Percentiles rank a stretch among this genome's conserved stretches.
Conservation (phyloP, 2,329 filamentous ascomycete genomes). For the Ustulina deusta region DNA sequence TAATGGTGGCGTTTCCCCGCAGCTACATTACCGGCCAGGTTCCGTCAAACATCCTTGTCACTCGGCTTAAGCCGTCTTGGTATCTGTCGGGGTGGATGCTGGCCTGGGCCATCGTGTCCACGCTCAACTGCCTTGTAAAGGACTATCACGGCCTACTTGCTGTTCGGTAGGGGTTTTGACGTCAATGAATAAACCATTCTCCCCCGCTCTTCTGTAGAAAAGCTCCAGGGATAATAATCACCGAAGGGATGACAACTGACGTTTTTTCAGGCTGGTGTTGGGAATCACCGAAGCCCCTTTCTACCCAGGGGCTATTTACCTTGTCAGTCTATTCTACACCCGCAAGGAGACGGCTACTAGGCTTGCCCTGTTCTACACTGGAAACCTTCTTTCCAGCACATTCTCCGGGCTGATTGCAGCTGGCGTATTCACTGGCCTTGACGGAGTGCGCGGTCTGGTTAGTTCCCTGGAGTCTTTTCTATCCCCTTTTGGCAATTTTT, state of each 20-base stretch:
- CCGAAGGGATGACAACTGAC: constrained; percentile 12
- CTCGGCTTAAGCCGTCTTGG: constrained; percentile 29
- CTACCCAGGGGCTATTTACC: constrained; percentile 59
- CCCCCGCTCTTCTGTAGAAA: background rate
- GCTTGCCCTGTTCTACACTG: constrained; percentile 57
- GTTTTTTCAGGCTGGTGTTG: constrained; percentile 25
- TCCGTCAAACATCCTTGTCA: constrained; percentile 34
- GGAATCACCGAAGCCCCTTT: constrained; percentile 35
- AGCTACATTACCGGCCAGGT: constrained; percentile 28
- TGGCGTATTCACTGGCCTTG: constrained; percentile 53
- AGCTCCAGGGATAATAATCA: background rate
- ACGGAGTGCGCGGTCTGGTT: constrained; percentile 51
- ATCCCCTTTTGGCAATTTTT: too few species aligned
- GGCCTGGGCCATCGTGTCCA: constrained; percentile 32
- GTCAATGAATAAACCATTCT: background rate
- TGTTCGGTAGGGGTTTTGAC: constrained; percentile 22
- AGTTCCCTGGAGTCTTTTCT: too few species aligned
- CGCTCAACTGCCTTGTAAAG: constrained; percentile 30
- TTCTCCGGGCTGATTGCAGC: constrained; percentile 57
- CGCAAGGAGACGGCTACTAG: constrained; percentile 56
- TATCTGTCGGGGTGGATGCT: constrained; percentile 32
- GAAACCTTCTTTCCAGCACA: constrained; percentile 53
- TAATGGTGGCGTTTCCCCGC: constrained; percentile 25
- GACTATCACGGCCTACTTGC: constrained; percentile 33
- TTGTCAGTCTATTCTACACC: constrained; percentile 65